phyloP scores from a whole-genome alignment of 2,329 filamentous ascomycete species.

The Stachybotrys echinatus region DNA sequence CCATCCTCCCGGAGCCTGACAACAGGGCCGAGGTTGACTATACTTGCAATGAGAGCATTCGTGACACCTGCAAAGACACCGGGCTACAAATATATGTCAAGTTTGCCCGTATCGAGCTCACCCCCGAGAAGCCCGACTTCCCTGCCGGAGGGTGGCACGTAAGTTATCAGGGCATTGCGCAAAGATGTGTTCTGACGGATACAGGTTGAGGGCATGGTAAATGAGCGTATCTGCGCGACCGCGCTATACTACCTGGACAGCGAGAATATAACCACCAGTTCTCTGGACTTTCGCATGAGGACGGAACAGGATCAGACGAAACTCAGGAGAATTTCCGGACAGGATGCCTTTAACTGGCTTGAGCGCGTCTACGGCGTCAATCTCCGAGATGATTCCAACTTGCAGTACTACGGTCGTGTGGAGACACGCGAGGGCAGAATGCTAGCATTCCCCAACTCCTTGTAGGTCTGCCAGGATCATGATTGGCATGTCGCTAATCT shows the following conservation, averaged over 20 bases:
- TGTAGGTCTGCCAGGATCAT: not conserved
- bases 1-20: not conserved
- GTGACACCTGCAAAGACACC: not conserved
- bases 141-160: not conserved
- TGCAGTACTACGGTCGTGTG: conserved; percentile 1
- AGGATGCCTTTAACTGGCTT: not conserved
- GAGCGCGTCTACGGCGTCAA: not conserved
- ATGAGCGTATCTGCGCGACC: conserved; percentile 1
- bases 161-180: not conserved
- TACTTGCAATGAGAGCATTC: not conserved
- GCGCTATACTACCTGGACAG: conserved; percentile 1
- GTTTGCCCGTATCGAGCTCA: not conserved
- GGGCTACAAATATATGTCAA: conserved; percentile 1
- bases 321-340: not conserved
- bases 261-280: conserved; percentile 1
- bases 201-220: not conserved
- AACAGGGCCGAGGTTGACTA: not conserved
- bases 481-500: not conserved
- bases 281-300: not conserved
- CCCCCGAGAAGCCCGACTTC: conserved; percentile 1
- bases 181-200: not conserved
- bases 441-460: not conserved
- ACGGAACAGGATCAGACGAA: not conserved
- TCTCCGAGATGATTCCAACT: not conserved
- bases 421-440: not conserved